A percentile compares a stretch with the other conserved stretches of the same genome.
Conservation (phyloP, 495 filamentous ascomycete species). For the Xylaria grammica region DNA sequence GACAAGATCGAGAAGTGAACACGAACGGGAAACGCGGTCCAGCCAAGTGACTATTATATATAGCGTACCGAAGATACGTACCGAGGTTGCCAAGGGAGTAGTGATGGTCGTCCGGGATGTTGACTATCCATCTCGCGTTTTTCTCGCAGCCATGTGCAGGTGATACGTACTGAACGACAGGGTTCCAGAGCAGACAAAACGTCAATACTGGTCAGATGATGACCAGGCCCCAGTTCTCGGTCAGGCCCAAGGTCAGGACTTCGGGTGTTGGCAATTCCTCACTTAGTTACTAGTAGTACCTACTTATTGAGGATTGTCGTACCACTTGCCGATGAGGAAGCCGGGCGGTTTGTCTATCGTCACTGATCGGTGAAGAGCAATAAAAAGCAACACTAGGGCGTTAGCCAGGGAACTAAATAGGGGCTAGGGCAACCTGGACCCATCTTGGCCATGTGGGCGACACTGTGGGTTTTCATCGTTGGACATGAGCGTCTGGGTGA, state of each 20-base stretch:
- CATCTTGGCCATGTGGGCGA: background rate
- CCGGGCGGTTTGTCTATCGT: background rate
- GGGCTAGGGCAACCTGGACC: background rate
- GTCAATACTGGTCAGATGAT: conserved; percentile 19
- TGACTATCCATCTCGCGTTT: background rate
- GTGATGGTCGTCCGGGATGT: background rate
- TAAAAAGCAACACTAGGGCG: background rate
- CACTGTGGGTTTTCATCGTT: background rate
- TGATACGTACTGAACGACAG: conserved; percentile 8
- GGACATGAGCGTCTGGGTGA: too few species aligned
- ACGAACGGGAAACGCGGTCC: background rate
- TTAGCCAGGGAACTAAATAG: too few species aligned
- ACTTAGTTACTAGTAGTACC: background rate
- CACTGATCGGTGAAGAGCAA: background rate
- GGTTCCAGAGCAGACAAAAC: conserved; percentile 10
- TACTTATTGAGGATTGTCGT: too few species aligned
- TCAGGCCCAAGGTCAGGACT: background rate
- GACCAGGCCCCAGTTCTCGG: conserved; percentile 7
- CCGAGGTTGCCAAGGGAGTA: background rate
- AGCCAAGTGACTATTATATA: conserved; percentile 4
- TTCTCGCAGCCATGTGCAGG: conserved; percentile 3
- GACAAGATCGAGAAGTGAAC: background rate
- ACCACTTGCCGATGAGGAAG: conserved; percentile 13
- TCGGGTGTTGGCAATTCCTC: background rate
- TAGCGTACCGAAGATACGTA: background rate